A percentile compares a stretch with the other conserved stretches of the same genome.
Conservation (phyloP, 768 basidiomycete genomes). For the Lepiota venenata region DNA sequence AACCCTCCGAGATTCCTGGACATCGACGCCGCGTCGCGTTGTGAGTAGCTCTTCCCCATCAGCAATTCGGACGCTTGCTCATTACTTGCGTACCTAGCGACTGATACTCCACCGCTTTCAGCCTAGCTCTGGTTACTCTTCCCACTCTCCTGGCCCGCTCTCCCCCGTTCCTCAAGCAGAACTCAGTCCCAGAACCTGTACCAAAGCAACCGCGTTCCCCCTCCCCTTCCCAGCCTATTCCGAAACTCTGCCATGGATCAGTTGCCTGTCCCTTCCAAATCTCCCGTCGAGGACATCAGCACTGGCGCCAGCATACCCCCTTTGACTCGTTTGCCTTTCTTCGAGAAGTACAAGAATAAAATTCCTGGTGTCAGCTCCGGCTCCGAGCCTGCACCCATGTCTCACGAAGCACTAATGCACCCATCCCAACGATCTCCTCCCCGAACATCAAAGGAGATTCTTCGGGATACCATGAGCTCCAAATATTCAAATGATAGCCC, state of each 20-base stretch:
- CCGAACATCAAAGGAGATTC: background rate
- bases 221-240: conserved; percentile 19
- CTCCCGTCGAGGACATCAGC: conserved; percentile 11
- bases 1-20: conserved; percentile 45
- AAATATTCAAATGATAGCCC: conserved; percentile 6
- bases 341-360: conserved; percentile 50
- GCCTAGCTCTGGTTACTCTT: conserved; percentile 43
- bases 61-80: conserved; percentile 3
- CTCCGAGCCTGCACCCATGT: conserved; percentile 3
- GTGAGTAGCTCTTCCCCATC: conserved; percentile 27
- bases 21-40: conserved; percentile 37
- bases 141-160: conserved; percentile 38
- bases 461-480: conserved; percentile 1
- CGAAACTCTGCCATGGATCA: conserved; percentile 12
- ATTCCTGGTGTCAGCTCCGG: conserved; percentile 22
- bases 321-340: conserved; percentile 40
- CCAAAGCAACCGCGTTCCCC: conserved; percentile 18
- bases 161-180: conserved; percentile 38
- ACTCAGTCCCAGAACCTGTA: conserved; percentile 17
- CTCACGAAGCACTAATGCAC: background rate
- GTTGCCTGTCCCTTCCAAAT: conserved; percentile 1
- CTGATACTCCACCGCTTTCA: conserved; percentile 43
- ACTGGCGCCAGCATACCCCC: conserved; percentile 11
- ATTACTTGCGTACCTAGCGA: conserved; percentile 21
- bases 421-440: background rate